Conservation (phyloP, 192 early-diverging fungal genomes). For the Coemansia sp. region DNA sequence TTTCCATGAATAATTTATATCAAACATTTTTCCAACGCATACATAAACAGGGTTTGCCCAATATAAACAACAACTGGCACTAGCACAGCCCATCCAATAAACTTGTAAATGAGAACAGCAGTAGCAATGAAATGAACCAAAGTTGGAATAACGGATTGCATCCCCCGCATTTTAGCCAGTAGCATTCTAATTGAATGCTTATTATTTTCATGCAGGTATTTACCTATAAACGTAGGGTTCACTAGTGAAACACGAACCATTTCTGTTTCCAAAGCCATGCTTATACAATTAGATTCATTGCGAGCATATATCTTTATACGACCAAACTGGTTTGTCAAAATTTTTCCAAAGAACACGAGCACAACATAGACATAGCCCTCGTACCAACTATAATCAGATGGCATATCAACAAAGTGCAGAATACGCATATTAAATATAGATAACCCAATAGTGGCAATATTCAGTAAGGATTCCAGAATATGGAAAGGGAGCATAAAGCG, state of each 20-base stretch:
- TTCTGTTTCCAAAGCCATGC: conserved; percentile 16
- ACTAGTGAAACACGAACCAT: conserved; percentile 24
- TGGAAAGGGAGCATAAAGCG: no score
- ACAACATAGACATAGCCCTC: conserved; percentile 14
- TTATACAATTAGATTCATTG: background rate
- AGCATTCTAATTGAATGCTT: background rate
- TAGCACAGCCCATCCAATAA: conserved; percentile 15
- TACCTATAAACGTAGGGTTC: conserved; percentile 1
- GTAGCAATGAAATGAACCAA: background rate
- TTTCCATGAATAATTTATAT: background rate
- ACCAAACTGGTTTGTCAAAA: background rate
- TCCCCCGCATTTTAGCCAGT: background rate
- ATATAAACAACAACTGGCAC: conserved; percentile 3
- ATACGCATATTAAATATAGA: conserved; percentile 4
- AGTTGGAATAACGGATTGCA: background rate
- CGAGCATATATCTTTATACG: background rate
- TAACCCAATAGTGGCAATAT: conserved; percentile 3
- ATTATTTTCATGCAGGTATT: background rate
- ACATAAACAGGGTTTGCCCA: background rate
- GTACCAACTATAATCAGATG: conserved; percentile 12
- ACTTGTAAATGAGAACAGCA: conserved; percentile 14
- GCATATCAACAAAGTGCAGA: conserved; percentile 17
- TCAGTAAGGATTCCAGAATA: background rate
- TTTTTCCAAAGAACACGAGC: background rate
- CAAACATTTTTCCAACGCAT: background rate